These are phyloP conservation scores for Zymoseptoria tritici DNA, from an alignment of 2,329 filamentous ascomycete species.

Conservation along the genomic window DNA sequence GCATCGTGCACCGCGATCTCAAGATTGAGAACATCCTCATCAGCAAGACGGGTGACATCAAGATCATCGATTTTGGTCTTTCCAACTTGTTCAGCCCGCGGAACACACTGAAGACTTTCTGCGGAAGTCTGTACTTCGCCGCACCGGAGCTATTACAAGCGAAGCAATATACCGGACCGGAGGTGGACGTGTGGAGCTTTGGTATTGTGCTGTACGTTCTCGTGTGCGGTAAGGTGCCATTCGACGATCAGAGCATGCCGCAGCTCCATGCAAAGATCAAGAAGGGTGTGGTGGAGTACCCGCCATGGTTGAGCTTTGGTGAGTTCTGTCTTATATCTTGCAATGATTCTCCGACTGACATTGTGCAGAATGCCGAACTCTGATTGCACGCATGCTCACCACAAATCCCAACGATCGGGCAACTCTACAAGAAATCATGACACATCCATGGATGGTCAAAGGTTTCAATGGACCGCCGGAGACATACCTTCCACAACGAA, in stretches of 20 bases:
- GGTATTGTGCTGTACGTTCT: conserved; percentile 95
- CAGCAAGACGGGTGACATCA: conserved; percentile 97
- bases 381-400: conserved; percentile 91
- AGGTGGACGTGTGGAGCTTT: conserved; percentile 98
- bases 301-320: conserved; percentile 86
- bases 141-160: conserved; percentile 91
- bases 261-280: conserved; percentile 98
- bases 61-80: conserved; percentile 96
- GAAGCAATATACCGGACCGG: conserved; percentile 87
- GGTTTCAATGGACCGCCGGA: conserved; percentile 81
- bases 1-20: conserved; percentile 91
- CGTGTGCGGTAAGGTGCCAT: conserved; percentile 95
- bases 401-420: conserved; percentile 85
- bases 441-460: conserved; percentile 91
- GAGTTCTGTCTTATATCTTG: conserved; percentile 32
- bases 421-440: conserved; percentile 84
- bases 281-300: conserved; percentile 91
- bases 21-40: conserved; percentile 99
- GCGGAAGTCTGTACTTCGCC: conserved; percentile 94
- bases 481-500: conserved; percentile 75
- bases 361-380: conserved; percentile 73
- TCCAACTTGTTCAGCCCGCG: conserved; percentile 91
- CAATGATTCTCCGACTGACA: conserved; percentile 2
- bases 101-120: conserved; percentile 87
- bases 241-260: conserved; percentile 98